phyloP scores from a whole-genome alignment of 2,329 filamentous ascomycete genomes.

The Sclerotinia trifoliorum region DNA sequence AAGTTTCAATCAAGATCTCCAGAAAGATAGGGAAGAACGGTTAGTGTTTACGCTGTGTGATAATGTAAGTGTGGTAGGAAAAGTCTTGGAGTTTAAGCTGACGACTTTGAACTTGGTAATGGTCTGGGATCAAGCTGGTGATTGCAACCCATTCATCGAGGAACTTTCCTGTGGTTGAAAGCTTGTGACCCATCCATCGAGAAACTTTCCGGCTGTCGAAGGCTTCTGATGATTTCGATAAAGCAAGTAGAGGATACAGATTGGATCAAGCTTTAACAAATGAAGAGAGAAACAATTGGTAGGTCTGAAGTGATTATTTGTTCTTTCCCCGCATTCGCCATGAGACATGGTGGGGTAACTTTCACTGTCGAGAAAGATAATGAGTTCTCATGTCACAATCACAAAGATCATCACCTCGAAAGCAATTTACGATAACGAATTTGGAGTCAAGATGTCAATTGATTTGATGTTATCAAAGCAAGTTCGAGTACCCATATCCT shows the following conservation, averaged over 20 bases:
- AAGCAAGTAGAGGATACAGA: background rate
- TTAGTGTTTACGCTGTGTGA: background rate
- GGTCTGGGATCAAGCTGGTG: background rate
- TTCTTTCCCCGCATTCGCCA: background rate
- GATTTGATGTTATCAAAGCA: constrained; percentile 11
- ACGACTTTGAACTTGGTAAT: background rate
- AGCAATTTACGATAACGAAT: background rate
- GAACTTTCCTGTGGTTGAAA: background rate
- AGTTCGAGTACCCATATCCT: background rate
- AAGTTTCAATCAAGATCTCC: background rate
- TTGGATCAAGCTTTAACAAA: background rate
- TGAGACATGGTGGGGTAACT: background rate
- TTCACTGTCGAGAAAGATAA: background rate
- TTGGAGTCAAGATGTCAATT: constrained; percentile 11
- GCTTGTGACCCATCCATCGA: background rate
- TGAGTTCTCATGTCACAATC: constrained; percentile 1
- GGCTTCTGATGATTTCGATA: no score
- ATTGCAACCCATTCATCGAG: background rate
- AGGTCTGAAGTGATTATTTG: background rate
- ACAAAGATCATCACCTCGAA: background rate
- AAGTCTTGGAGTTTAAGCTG: constrained; percentile 8
- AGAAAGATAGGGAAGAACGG: background rate
- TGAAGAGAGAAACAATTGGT: background rate
- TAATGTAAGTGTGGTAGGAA: background rate
- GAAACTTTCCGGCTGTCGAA: no score